Evolutionary conservation across 192 early-diverging fungal species (phyloP).

Genomic region (Tieghemiomyces parasiticus): DNA sequence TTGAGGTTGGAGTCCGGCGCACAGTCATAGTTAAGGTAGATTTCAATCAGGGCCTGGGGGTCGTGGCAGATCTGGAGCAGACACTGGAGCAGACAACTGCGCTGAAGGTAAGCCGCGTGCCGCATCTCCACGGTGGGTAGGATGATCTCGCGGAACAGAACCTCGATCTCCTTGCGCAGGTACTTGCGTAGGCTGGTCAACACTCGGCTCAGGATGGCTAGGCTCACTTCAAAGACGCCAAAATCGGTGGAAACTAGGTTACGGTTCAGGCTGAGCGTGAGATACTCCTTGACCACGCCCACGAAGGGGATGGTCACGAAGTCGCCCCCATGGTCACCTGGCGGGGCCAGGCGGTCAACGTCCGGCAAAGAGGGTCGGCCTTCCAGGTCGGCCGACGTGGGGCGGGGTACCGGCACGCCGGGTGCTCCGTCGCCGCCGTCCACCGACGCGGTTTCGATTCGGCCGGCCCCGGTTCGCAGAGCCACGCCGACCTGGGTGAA

Average conservation of each 20-base stretch:
- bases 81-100: slow-evolving; percentile 53
- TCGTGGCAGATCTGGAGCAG: slow-evolving; percentile 51
- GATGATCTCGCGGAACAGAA: slow-evolving; percentile 80
- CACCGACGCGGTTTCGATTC: not conserved
- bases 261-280: slow-evolving; percentile 65
- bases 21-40: slow-evolving; percentile 94
- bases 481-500: slow-evolving; percentile 46
- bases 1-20: slow-evolving; percentile 67
- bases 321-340: not conserved
- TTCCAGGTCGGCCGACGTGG: not conserved
- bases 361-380: not conserved
- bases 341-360: not conserved
- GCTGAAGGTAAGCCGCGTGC: slow-evolving; percentile 40
- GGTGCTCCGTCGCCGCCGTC: not conserved
- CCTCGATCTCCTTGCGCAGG: slow-evolving; percentile 76
- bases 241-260: slow-evolving; percentile 65
- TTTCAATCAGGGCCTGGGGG: slow-evolving; percentile 69
- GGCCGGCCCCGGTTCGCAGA: slow-evolving; percentile 10
- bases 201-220: slow-evolving; percentile 72
- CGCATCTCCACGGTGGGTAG: slow-evolving; percentile 78
- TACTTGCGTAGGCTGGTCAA: slow-evolving; percentile 48
- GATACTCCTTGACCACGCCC: slow-evolving; percentile 71
- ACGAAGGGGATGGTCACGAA: slow-evolving; percentile 48
- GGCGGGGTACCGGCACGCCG: no score
- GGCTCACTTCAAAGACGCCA: slow-evolving; percentile 65